A percentile compares a stretch with the other conserved stretches of the same genome.
phyloP scores from a whole-genome alignment of 2,329 filamentous ascomycete genomes.

The Fusarium napiforme region DNA sequence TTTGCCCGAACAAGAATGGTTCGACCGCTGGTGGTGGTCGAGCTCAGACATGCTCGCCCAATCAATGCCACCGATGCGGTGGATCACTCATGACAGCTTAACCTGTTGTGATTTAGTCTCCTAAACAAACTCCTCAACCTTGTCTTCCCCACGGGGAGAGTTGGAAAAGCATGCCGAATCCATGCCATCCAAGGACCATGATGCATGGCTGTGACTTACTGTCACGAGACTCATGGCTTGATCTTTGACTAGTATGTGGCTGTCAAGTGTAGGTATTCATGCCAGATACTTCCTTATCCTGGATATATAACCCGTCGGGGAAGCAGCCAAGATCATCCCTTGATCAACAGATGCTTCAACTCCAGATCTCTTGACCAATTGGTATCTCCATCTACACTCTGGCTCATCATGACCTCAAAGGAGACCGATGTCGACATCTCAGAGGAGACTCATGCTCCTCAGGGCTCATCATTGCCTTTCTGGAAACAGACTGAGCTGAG shows the following conservation, averaged over 20 bases:
- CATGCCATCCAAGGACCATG: neutral
- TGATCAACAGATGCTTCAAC: neutral
- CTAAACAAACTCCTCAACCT: neutral
- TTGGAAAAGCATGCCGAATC: neutral
- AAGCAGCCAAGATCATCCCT: neutral
- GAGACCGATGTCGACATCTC: constrained; percentile 15
- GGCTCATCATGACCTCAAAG: constrained; percentile 16
- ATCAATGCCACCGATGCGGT: neutral
- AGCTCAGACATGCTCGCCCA: neutral
- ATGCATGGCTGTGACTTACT: neutral
- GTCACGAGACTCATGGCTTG: constrained; percentile 5
- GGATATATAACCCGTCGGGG: constrained; percentile 1
- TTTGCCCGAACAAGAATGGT: neutral
- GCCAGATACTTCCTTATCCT: neutral
- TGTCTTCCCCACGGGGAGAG: constrained; percentile 34
- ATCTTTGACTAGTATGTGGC: neutral
- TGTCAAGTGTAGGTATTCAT: neutral
- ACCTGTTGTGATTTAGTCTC: neutral
- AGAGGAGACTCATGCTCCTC: constrained; percentile 9
- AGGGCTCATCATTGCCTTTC: constrained; percentile 30
- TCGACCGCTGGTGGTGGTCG: neutral
- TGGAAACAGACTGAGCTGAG: constrained; percentile 41
- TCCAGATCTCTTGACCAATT: neutral
- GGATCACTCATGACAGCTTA: neutral
- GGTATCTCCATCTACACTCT: neutral